Base-by-base conservation (phyloP, 2,329 filamentous ascomycete species). In the Rhynchosporium secalis region DNA sequence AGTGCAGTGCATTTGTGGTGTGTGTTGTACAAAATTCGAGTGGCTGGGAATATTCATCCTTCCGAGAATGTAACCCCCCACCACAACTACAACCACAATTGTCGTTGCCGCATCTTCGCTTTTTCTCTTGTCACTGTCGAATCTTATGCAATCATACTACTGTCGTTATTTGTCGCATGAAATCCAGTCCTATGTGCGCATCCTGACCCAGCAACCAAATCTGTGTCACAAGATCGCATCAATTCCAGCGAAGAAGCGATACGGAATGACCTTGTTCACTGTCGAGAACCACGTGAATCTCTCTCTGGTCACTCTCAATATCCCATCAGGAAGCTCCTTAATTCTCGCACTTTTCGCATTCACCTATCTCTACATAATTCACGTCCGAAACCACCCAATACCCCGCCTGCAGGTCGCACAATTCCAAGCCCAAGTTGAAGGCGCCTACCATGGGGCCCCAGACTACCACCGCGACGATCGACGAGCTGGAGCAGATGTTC, bases 401-500 rank as follows among this genome's bases (percentile, higher is more conserved):
- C 67, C 63, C 47, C 62, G 36, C 45, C 48, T 51, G 28, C 47
- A 49, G 41, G 38, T 58, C 45, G 47, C 59, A 8, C 46, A 51
- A 57, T 15, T 55, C 31, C 15, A 41, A 48, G 4, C 55, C 51
- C 29, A 51, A 56, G 47, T 26, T 48, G 31, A 33, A 36, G 8
- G 51, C 52, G 40, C 43, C 54, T 36, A 65, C 48, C 38, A 71
- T 64, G 63, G 58, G 61, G 51, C 47, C 20, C 33, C 47, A 59
- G 33, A 46, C 57, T 5, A 36, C 33, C 33, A 36, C 33, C 33
- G 33, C 33, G 38, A 67, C 70, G 20, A 78, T 81, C 74, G 77
- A 81, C 68, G 71, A 73, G 59, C 72, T 81, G 66, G 80, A 82
- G 65, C 74, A 77, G 65, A 70, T 78, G 62, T 83, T 82, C 71